phyloP scores from a whole-genome alignment of 176 grass and related monocot species.

The Poa pratensis region DNA sequence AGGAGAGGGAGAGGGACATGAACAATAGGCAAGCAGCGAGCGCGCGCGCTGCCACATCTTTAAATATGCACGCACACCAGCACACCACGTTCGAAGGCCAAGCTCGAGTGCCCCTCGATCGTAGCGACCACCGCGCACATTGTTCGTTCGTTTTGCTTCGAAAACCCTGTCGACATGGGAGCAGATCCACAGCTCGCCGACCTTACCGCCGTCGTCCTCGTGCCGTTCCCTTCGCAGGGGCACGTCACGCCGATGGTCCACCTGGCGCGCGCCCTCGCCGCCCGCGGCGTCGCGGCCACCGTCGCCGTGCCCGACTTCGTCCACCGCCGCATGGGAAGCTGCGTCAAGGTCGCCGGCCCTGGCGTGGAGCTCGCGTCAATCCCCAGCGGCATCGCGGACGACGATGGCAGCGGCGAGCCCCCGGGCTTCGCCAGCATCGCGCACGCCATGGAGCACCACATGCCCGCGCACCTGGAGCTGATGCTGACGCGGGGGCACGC shows the following conservation, averaged over 20 bases:
- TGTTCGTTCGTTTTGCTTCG: not conserved
- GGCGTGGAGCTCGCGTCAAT: conserved; percentile 47
- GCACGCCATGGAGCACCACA: conserved; percentile 70
- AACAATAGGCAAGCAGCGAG: not conserved
- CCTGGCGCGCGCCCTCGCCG: conserved; percentile 61
- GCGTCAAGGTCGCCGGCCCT: not conserved
- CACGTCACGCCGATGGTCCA: conserved; percentile 92
- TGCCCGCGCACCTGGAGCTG: conserved; percentile 68
- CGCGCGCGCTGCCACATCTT: conserved; percentile 22
- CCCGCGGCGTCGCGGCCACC: conserved; percentile 54
- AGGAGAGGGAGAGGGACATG: not conserved
- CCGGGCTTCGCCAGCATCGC: conserved; percentile 59
- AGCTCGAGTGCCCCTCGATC: not conserved
- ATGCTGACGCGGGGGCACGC: conserved; percentile 39
- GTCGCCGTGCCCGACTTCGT: conserved; percentile 83
- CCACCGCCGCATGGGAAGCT: conserved; percentile 53
- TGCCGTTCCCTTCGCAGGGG: conserved; percentile 92
- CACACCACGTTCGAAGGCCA: not conserved
- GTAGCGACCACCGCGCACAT: not conserved
- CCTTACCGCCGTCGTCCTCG: conserved; percentile 51
- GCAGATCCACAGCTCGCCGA: not conserved
- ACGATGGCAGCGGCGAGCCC: not conserved
- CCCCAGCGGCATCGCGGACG: conserved; percentile 47
- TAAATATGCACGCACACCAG: not conserved
- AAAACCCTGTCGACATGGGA: conserved; percentile 17